These are phyloP conservation scores for Barnettozyma californica DNA, from an alignment of 805 yeast species.

Conservation along the genomic window DNA sequence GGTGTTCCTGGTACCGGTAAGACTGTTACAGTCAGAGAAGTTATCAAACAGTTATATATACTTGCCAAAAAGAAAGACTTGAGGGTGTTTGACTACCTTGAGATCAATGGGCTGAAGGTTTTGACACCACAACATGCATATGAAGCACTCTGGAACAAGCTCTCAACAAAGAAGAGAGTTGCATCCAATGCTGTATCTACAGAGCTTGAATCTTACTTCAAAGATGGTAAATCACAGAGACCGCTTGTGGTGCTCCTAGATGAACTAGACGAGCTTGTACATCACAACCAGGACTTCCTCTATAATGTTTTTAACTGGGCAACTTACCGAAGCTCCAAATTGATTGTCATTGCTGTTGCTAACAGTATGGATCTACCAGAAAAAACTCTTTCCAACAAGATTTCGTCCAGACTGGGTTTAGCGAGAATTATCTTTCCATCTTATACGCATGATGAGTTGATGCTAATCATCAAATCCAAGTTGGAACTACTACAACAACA, in stretches of 20 bases:
- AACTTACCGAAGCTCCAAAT: constrained; percentile 66
- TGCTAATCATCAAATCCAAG: constrained; percentile 66
- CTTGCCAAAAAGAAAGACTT: constrained; percentile 35
- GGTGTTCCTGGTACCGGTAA: constrained; percentile 99
- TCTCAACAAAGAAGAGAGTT: constrained; percentile 49
- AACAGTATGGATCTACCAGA: constrained; percentile 98
- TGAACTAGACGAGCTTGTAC: constrained; percentile 88
- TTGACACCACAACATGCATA: constrained; percentile 77
- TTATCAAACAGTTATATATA: constrained; percentile 57
- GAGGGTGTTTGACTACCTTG: constrained; percentile 63
- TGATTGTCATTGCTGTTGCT: constrained; percentile 89
- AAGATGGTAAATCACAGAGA: constrained; percentile 24
- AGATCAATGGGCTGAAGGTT: constrained; percentile 86
- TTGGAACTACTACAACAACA: constrained; percentile 43
- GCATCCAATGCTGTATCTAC: constrained; percentile 47
- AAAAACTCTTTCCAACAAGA: constrained; percentile 77
- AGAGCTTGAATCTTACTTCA: constrained; percentile 67
- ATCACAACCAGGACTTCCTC: constrained; percentile 77
- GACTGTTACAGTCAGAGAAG: constrained; percentile 89
- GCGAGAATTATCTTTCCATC: constrained; percentile 86
- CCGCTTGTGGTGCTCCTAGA: constrained; percentile 73
- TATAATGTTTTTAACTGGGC: constrained; percentile 99
- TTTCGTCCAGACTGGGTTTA: constrained; percentile 85
- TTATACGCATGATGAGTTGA: constrained; percentile 74
- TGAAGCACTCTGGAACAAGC: constrained; percentile 73